Percentiles rank a stretch among this genome's conserved stretches.
Evolutionary conservation across 1,284 basidiomycete genomes (phyloP).

Genomic region (Anthracocystis panici-leucophaei): DNA sequence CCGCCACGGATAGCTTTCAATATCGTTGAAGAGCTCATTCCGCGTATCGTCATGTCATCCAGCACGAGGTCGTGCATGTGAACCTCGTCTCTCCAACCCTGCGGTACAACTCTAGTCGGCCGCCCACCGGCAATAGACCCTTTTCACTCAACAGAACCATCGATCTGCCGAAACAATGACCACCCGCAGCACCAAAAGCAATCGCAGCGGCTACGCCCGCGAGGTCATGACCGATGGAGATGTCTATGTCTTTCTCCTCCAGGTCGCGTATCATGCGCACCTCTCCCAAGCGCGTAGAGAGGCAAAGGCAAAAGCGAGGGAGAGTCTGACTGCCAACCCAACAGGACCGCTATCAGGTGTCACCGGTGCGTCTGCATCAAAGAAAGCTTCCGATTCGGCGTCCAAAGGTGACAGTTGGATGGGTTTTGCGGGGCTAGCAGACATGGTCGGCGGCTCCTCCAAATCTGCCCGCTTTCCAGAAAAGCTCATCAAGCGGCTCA

Average conservation of each 20-base stretch:
- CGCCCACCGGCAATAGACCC: neutral
- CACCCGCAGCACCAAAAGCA: slow-evolving; percentile 57
- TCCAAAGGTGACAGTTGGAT: slow-evolving; percentile 56
- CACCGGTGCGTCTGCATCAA: slow-evolving; percentile 18
- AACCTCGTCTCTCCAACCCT: neutral
- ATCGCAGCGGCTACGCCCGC: slow-evolving; percentile 30
- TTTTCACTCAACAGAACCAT: neutral
- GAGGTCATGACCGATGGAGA: slow-evolving; percentile 64
- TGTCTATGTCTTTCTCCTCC: slow-evolving; percentile 66
- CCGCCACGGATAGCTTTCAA: neutral
- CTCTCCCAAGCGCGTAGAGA: slow-evolving; percentile 30
- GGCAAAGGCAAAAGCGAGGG: slow-evolving; percentile 41
- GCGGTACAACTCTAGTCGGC: neutral
- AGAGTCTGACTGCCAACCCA: slow-evolving; percentile 13
- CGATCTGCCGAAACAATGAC: slow-evolving; percentile 35
- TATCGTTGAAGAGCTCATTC: neutral
- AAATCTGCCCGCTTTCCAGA: slow-evolving; percentile 63
- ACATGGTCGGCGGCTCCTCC: slow-evolving; percentile 54
- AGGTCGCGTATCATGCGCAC: slow-evolving; percentile 59
- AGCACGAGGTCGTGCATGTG: slow-evolving; percentile 3
- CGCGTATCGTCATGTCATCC: neutral
- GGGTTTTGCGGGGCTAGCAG: slow-evolving; percentile 55
- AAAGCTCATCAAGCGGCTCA: slow-evolving; percentile 65
- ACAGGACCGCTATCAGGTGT: slow-evolving; percentile 9
- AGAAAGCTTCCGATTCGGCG: slow-evolving; percentile 26